Evolutionary conservation across 495 filamentous ascomycete species (phyloP).

Genomic region (Tirmania nivea): DNA sequence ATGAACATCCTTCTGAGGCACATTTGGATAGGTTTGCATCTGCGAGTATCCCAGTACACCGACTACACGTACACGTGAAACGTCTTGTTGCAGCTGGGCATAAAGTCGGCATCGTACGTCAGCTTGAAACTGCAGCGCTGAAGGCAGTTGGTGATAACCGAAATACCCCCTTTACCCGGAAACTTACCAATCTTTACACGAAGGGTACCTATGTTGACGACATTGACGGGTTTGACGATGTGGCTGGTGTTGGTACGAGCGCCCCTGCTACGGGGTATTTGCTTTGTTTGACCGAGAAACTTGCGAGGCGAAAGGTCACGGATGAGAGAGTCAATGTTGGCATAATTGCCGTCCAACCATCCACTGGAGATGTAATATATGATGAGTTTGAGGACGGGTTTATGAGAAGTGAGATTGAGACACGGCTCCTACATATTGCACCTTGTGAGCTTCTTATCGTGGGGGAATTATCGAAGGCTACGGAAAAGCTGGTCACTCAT

Average conservation of each 20-base stretch:
- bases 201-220: slow-evolving; percentile 98
- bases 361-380: slow-evolving; percentile 88
- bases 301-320: slow-evolving; percentile 62
- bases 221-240: slow-evolving; percentile 49
- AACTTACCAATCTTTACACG: slow-evolving; percentile 90
- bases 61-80: slow-evolving; percentile 86
- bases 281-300: slow-evolving; percentile 76
- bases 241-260: slow-evolving; percentile 22
- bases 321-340: slow-evolving; percentile 90
- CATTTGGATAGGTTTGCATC: slow-evolving; percentile 86
- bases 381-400: slow-evolving; percentile 96
- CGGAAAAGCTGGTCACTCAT: slow-evolving; percentile 80
- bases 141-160: slow-evolving; percentile 93
- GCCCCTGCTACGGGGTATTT: slow-evolving; percentile 66
- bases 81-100: slow-evolving; percentile 77
- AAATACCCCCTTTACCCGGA: slow-evolving; percentile 76
- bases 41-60: slow-evolving; percentile 82
- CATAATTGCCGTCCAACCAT: slow-evolving; percentile 83
- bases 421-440: slow-evolving; percentile 76
- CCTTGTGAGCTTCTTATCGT: slow-evolving; percentile 95
- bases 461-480: slow-evolving; percentile 75
- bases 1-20: slow-evolving; percentile 88
- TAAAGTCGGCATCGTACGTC: slow-evolving; percentile 88
- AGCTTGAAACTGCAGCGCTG: slow-evolving; percentile 93
- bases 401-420: slow-evolving; percentile 94